A percentile compares a stretch with the other conserved stretches of the same genome.
Evolutionary conservation across 495 filamentous ascomycete species (phyloP).

Genomic region (Penicillium coprophilum): DNA sequence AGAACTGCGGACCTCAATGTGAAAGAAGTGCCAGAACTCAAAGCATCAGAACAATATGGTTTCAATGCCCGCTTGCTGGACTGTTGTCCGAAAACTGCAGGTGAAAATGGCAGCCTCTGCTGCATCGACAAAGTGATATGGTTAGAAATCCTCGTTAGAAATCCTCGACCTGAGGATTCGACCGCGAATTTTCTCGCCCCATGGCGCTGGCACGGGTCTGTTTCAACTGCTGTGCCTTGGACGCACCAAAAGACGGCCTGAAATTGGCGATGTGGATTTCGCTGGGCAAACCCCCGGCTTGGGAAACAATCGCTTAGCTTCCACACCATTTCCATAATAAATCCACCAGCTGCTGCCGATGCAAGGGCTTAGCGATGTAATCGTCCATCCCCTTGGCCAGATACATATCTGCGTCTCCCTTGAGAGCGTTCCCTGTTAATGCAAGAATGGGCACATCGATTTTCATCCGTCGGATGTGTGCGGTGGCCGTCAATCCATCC

Average conservation of each 20-base stretch:
- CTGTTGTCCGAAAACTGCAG: neutral
- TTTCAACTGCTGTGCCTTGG: conserved; percentile 1
- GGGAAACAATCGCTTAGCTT: conserved; percentile 2
- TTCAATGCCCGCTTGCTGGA: neutral
- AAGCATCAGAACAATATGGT: neutral
- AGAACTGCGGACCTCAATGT: neutral
- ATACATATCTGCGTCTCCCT: conserved; percentile 58
- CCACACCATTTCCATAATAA: conserved; percentile 43
- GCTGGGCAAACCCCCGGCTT: neutral
- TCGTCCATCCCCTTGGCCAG: conserved; percentile 62
- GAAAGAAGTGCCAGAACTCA: neutral
- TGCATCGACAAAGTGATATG: neutral
- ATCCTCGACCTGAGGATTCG: neutral
- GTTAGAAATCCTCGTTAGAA: neutral
- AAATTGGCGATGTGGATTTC: neutral
- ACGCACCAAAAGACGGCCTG: neutral
- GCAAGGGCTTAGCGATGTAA: conserved; percentile 61
- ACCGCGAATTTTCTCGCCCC: neutral
- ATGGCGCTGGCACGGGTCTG: neutral
- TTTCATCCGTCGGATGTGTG: conserved; percentile 55
- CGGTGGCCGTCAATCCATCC: conserved; percentile 64
- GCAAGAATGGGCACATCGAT: conserved; percentile 59
- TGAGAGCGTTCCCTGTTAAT: conserved; percentile 63
- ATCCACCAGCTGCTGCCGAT: conserved; percentile 43
- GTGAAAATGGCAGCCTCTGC: neutral